Evolutionary conservation across 1,284 basidiomycete species (phyloP), one percentile per base, ranked within the genome.

Genomic region (Boletellus sp.): DNA sequence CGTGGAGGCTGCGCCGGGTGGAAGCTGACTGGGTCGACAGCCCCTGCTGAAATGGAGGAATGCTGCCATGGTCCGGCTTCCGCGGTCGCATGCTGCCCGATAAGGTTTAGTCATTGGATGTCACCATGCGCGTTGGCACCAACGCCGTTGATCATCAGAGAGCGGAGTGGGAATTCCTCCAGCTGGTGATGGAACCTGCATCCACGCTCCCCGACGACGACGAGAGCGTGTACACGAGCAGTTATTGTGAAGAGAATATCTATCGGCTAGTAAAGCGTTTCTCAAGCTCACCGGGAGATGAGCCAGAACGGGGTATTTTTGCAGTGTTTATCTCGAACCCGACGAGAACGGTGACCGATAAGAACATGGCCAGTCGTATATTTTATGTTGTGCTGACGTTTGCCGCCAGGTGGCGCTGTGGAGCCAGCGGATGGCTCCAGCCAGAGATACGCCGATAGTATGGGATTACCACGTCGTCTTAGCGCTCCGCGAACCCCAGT

Each of bases 381-480:
- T 23, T 13, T 47, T 39, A 21, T 38, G 23, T n/a, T 20, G 23
- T 34, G 45, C 46, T 51, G 5, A 59, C 37, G 25, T 32, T 45
- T 43, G 35, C 41, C n/a, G n/a, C 29, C 55, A 85, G 84, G 77
- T 83, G 21, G 78, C 81, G 17, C 61, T 89, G 25, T 85, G 82
- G 77, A 72, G 71, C 41, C 85, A 87, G 60, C 77, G 73, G 53
- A 67, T 67, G 20, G 70, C 71, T 9, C 59, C 59, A 17, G 57
- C 64, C 21, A 58, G 54, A 36, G 54, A 64, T 39, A 45, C 52
- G 54, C 61, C 69, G 26, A 77, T 87, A 9, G 64, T 88, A 27
- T 88, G 86, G 85, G 85, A 89, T 60, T 88, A 89, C 61, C 87
- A 89, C 58, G 84, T 84, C 53, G 63, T 88, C 22, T 72, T 84